Base-by-base conservation (phyloP, 768 basidiomycete genomes). In the Lactifluus piperatus region DNA sequence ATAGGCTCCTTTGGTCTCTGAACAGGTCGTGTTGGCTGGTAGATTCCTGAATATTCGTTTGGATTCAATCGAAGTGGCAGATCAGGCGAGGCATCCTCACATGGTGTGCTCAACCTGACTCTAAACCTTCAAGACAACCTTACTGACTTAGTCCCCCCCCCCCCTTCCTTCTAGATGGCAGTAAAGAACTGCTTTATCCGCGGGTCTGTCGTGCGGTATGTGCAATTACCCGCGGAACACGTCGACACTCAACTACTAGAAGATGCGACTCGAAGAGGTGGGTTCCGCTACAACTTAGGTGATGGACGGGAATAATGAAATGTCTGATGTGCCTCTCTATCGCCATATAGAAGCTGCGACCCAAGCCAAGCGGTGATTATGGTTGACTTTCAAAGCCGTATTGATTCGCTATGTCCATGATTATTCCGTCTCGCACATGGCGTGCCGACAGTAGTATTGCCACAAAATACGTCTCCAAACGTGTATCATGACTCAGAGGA, bases 181-280 rank as follows among this genome's bases (percentile, higher is more conserved):
- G 94, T 99, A 44, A 95, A 94, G 76, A 98, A 98, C 72, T 97
- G 94, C 71, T 99, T 99, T 70, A 99, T 99, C 67, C 87, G 97
- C 44, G 97, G 97, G 63, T 95, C 93, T 18, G 97, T 98, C 14
- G 94, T 99, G 53, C 88, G 97, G 65, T 99, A 99, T 68, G 97
- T 98, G 20, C 91, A 95, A 70, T 78, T 99, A 56, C 92, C 93
- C 3, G 84, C 91, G 26, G 86, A 90, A 63, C 88, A 89, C 61
- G 92, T 99, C 58, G 97, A 99, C 72, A 97, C 93, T 2, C 93
- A 94, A 65, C 73, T 98, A 52, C 71, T 99, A 41, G 95, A 99
- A 73, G 95, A 99, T 71, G 95, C 95, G 30, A 97, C 95, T 36
- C 78, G 97, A 70, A 78, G 95, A 83, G 97, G 95, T 97, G 55